These are phyloP conservation scores for Cryphonectria japonica DNA, from an alignment of 2,329 filamentous ascomycete species.

Conservation along the genomic window DNA sequence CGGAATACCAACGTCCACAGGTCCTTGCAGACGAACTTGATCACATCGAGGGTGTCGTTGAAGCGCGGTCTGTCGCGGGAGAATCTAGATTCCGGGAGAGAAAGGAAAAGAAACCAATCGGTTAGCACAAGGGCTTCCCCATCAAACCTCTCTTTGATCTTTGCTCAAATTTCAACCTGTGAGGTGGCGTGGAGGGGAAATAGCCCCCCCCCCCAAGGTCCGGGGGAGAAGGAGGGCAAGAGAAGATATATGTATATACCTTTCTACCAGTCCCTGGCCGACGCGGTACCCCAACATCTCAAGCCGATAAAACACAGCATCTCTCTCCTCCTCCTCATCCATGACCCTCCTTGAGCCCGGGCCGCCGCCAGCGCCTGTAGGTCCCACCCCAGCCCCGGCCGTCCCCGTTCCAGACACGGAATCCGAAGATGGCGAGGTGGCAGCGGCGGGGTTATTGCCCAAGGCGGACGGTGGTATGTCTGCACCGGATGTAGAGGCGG, in stretches of 20 bases:
- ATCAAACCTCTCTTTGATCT: neutral
- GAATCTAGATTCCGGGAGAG: slow-evolving; percentile 57
- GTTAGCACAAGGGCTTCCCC: neutral
- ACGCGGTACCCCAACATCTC: slow-evolving; percentile 89
- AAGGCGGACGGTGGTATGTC: neutral
- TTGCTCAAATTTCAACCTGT: neutral
- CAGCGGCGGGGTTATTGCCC: neutral
- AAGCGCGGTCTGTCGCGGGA: slow-evolving; percentile 84
- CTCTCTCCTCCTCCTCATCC: slow-evolving; percentile 80
- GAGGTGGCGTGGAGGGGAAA: neutral
- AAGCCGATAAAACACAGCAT: slow-evolving; percentile 82
- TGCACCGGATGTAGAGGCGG: slow-evolving; percentile 39
- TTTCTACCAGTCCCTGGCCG: slow-evolving; percentile 87
- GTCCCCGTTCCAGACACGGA: slow-evolving; percentile 28
- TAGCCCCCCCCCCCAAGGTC: too few species aligned
- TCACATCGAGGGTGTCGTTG: slow-evolving; percentile 89
- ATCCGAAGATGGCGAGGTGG: slow-evolving; percentile 23
- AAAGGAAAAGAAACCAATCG: slow-evolving; percentile 2
- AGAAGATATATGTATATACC: slow-evolving; percentile 54
- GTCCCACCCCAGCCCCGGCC: slow-evolving; percentile 31
- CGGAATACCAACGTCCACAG: slow-evolving; percentile 92
- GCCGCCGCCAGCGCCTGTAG: neutral
- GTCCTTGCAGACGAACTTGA: slow-evolving; percentile 99
- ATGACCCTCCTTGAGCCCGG: slow-evolving; percentile 42
- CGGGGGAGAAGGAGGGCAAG: neutral